Evolutionary conservation across 805 yeast species (phyloP).

Genomic region (Schwanniomyces pseudopolymorphus): DNA sequence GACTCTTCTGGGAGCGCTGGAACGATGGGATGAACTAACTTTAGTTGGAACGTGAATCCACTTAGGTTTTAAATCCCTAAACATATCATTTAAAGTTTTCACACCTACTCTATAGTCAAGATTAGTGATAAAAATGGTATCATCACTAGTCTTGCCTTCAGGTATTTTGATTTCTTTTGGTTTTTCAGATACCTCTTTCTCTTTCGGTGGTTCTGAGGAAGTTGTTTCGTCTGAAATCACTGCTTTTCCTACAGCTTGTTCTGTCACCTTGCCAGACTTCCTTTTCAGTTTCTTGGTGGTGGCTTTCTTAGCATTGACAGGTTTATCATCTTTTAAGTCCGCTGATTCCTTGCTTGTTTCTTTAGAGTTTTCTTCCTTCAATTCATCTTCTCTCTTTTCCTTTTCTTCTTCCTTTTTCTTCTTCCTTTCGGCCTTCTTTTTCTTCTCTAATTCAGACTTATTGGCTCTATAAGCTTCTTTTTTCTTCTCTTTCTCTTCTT

Average conservation of each 20-base stretch:
- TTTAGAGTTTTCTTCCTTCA: constrained; percentile 7
- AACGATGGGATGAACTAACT: constrained; percentile 43
- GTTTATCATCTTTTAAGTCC: not conserved
- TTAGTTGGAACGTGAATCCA: constrained; percentile 62
- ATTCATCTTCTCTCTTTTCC: constrained; percentile 14
- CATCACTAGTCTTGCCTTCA: constrained; percentile 55
- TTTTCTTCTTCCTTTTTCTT: constrained; percentile 17
- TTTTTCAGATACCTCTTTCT: constrained; percentile 5
- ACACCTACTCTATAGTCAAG: constrained; percentile 52
- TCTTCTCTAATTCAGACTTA: constrained; percentile 16
- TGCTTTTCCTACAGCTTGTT: not conserved
- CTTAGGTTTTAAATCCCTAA: constrained; percentile 50
- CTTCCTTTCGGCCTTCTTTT: constrained; percentile 18
- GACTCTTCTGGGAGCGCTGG: constrained; percentile 44
- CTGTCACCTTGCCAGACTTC: not conserved
- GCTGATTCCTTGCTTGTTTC: not conserved
- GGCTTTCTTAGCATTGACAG: not conserved
- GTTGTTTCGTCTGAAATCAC: not conserved
- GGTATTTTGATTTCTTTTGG: constrained; percentile 19
- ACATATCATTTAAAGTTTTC: constrained; percentile 45
- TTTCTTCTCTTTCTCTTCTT: constrained; percentile 41
- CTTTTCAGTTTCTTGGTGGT: constrained; percentile 3
- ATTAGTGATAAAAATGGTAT: constrained; percentile 62
- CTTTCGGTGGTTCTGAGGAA: constrained; percentile 2
- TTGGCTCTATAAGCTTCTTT: constrained; percentile 33